Evolutionary conservation across 129 eudicot species (phyloP).

Genomic region (Pulicaria dysenterica): DNA sequence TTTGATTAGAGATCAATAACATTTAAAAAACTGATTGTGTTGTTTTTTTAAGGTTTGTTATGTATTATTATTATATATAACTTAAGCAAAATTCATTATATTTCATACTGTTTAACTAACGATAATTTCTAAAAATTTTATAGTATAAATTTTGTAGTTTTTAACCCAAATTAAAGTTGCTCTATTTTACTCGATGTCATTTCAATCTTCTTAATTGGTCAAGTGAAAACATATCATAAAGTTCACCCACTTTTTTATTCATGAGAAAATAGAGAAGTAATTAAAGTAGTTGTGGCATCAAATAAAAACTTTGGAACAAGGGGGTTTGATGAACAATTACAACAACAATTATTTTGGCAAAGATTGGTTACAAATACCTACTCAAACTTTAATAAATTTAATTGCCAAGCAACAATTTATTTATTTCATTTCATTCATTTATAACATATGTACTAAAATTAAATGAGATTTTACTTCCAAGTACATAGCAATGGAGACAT

Average conservation of each 20-base stretch:
- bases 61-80: no score
- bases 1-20: no score
- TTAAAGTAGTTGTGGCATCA: conserved; percentile 16
- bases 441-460: conserved; percentile 15
- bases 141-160: neutral
- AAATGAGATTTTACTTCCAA: conserved; percentile 6
- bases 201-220: neutral
- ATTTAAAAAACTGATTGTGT: no score
- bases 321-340: conserved; percentile 22
- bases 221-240: neutral
- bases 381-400: conserved; percentile 23
- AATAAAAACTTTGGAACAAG: conserved; percentile 18
- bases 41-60: no score
- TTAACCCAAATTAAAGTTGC: neutral
- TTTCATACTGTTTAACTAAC: no score
- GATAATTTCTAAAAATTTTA: no score
- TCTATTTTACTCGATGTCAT: neutral
- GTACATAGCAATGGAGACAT: conserved; percentile 19
- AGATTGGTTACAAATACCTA: conserved; percentile 27
- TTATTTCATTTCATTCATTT: conserved; percentile 1
- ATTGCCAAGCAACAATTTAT: conserved; percentile 4
- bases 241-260: neutral
- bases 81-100: no score
- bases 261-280: conserved; percentile 13
- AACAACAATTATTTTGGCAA: conserved; percentile 22